These are phyloP conservation scores for Pythium guiyangense DNA, from an alignment of 352 stramenopile species.

Conservation along the genomic window DNA sequence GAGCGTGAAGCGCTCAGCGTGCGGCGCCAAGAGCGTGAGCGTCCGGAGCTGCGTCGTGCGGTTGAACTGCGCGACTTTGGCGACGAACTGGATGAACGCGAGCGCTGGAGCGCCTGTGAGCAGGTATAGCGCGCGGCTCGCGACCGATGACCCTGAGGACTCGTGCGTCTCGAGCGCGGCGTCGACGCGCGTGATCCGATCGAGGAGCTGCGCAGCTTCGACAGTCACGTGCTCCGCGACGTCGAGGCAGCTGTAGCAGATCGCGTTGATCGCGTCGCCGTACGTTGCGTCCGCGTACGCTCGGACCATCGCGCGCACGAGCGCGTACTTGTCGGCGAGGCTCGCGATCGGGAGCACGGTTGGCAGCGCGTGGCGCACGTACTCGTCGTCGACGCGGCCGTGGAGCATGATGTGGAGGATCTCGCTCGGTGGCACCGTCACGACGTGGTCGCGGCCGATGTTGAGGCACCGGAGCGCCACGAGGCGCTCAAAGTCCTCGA, in stretches of 20 bases:
- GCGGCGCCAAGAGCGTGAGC: slow-evolving; percentile 34
- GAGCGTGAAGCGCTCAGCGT: slow-evolving; percentile 39
- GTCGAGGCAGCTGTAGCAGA: slow-evolving; percentile 74
- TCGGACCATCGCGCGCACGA: slow-evolving; percentile 43
- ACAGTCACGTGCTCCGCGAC: slow-evolving; percentile 57
- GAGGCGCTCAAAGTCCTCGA: slow-evolving; percentile 63
- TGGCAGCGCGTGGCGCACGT: slow-evolving; percentile 52
- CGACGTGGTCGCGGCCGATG: slow-evolving; percentile 32
- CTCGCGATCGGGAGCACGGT: slow-evolving; percentile 55
- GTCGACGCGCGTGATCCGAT: slow-evolving; percentile 37
- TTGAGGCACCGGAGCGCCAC: slow-evolving; percentile 59
- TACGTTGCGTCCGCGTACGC: slow-evolving; percentile 50
- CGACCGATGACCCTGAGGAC: slow-evolving; percentile 13
- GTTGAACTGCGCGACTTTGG: slow-evolving; percentile 63
- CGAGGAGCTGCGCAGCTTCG: slow-evolving; percentile 56
- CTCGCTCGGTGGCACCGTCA: slow-evolving; percentile 44
- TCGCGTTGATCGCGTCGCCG: slow-evolving; percentile 52
- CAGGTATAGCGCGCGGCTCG: slow-evolving; percentile 41
- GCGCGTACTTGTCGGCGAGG: slow-evolving; percentile 46
- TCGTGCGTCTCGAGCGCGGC: slow-evolving; percentile 6
- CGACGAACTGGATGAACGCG: slow-evolving; percentile 63
- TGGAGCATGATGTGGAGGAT: slow-evolving; percentile 56
- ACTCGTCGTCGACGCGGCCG: slow-evolving; percentile 46
- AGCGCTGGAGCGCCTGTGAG: slow-evolving; percentile 52
- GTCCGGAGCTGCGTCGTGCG: slow-evolving; percentile 41